Conservation (phyloP, 2,329 filamentous ascomycete genomes). For the Chrysosporium queenslandicum region DNA sequence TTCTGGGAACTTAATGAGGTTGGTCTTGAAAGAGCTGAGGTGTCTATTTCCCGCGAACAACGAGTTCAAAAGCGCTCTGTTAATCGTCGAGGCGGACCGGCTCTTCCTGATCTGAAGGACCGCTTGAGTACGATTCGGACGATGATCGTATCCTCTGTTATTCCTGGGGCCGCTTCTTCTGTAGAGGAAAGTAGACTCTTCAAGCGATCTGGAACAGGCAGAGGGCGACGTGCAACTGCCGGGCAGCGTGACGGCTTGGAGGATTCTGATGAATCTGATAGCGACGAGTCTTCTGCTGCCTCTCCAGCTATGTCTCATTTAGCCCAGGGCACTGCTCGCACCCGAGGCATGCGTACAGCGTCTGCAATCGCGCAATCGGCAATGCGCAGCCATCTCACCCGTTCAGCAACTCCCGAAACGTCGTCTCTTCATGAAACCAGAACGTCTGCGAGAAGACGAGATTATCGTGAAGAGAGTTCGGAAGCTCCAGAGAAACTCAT, state of each 20-base stretch:
- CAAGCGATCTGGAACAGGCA: slow-evolving; percentile 59
- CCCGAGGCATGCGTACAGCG: slow-evolving; percentile 78
- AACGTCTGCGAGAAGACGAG: slow-evolving; percentile 52
- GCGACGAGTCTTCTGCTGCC: slow-evolving; percentile 75
- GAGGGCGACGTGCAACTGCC: slow-evolving; percentile 48
- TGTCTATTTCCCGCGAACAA: slow-evolving; percentile 88
- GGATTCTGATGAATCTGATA: slow-evolving; percentile 84
- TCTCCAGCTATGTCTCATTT: slow-evolving; percentile 71
- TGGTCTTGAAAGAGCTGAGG: slow-evolving; percentile 80
- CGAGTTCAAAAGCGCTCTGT: slow-evolving; percentile 89
- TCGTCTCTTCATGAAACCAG: slow-evolving; percentile 62
- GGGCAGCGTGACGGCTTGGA: slow-evolving; percentile 50
- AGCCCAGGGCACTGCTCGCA: slow-evolving; percentile 64
- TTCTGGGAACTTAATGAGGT: slow-evolving; percentile 88
- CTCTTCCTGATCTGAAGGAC: slow-evolving; percentile 91
- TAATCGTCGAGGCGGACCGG: slow-evolving; percentile 82
- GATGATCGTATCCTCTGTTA: slow-evolving; percentile 79
- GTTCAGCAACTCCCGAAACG: slow-evolving; percentile 78
- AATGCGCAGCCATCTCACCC: slow-evolving; percentile 61
- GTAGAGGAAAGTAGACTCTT: slow-evolving; percentile 80
- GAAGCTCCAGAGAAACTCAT: slow-evolving; percentile 61
- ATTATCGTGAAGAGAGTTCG: slow-evolving; percentile 66
- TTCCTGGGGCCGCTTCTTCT: slow-evolving; percentile 71
- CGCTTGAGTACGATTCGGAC: slow-evolving; percentile 87
- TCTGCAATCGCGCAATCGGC: slow-evolving; percentile 77